Conservation (phyloP, 768 basidiomycete species). For the Tylopilus rubrobrunneus region DNA sequence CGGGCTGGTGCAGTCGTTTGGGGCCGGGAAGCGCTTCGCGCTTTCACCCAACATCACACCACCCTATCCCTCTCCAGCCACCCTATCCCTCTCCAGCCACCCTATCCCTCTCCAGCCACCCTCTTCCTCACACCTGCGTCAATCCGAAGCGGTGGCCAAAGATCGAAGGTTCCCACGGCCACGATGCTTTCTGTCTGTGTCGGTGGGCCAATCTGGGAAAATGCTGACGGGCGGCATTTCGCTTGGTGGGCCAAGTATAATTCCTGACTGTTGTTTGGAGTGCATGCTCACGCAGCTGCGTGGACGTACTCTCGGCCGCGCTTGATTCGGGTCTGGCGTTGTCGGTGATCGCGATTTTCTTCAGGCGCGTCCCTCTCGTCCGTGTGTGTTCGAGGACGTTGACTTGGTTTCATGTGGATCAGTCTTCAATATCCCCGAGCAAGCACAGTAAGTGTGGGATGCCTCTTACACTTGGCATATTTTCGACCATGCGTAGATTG, state of each 20-base stretch:
- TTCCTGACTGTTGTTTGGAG: neutral
- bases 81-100: too few species aligned
- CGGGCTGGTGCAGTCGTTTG: too few species aligned
- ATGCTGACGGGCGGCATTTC: conserved; percentile 44
- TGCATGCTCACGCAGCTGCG: neutral
- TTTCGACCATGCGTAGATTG: conserved; percentile 15
- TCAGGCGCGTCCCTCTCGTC: conserved; percentile 44
- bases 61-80: too few species aligned
- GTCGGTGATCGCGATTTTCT: conserved; percentile 64
- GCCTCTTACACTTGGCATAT: neutral
- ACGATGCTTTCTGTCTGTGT: neutral
- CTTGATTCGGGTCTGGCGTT: conserved; percentile 71
- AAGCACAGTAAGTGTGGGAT: conserved; percentile 18
- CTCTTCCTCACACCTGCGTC: too few species aligned
- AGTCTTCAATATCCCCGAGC: conserved; percentile 27
- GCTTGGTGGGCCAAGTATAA: conserved; percentile 78
- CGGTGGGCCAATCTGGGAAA: neutral
- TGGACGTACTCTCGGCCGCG: conserved; percentile 73
- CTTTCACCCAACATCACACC: too few species aligned
- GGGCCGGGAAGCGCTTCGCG: too few species aligned
- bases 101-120: too few species aligned
- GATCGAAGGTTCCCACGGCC: conserved; percentile 36
- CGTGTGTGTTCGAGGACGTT: neutral
- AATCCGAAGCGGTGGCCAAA: too few species aligned
- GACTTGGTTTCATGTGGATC: neutral